Evolutionary conservation across 176 grass and related monocot genomes (phyloP).

Genomic region (Thinopyrum elongatum): DNA sequence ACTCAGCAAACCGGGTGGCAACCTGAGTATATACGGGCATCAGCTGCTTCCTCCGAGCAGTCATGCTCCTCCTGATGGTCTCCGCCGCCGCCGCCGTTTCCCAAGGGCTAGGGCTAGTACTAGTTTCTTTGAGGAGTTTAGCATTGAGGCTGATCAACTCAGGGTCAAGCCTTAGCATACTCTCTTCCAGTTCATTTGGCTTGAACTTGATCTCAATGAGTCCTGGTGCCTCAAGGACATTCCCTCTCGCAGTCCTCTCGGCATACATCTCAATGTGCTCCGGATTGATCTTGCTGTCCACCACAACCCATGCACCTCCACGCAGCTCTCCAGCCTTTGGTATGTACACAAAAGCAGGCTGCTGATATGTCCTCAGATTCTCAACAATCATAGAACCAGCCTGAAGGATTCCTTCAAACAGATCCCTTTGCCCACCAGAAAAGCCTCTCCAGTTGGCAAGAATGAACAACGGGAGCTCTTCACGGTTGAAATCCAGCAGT

Average conservation of each 20-base stretch:
- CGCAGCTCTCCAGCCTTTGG: conserved; percentile 90
- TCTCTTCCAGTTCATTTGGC: conserved; percentile 78
- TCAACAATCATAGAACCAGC: conserved; percentile 96
- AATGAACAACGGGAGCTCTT: conserved; percentile 92
- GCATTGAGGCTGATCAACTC: conserved; percentile 63
- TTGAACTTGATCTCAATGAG: conserved; percentile 96
- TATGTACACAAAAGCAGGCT: conserved; percentile 96
- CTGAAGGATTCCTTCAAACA: conserved; percentile 99
- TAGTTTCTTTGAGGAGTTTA: conserved; percentile 68
- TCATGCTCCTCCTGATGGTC: conserved; percentile 51
- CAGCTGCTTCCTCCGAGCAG: conserved; percentile 64
- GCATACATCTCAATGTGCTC: conserved; percentile 99
- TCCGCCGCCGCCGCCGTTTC: conserved; percentile 37
- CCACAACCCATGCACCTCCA: conserved; percentile 97
- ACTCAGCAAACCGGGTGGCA: conserved; percentile 87
- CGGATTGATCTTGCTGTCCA: conserved; percentile 99
- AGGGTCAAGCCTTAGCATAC: conserved; percentile 88
- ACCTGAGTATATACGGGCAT: conserved; percentile 90
- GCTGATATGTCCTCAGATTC: conserved; percentile 91
- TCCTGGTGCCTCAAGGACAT: conserved; percentile 93
- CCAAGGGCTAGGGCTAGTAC: not conserved
- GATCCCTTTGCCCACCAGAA: conserved; percentile 95
- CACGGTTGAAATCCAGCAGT: conserved; percentile 87
- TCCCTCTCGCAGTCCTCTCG: conserved; percentile 79
- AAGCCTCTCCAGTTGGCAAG: conserved; percentile 99